These are phyloP conservation scores for Candida patagonica DNA, from an alignment of 805 yeast genomes.

Conservation along the genomic window DNA sequence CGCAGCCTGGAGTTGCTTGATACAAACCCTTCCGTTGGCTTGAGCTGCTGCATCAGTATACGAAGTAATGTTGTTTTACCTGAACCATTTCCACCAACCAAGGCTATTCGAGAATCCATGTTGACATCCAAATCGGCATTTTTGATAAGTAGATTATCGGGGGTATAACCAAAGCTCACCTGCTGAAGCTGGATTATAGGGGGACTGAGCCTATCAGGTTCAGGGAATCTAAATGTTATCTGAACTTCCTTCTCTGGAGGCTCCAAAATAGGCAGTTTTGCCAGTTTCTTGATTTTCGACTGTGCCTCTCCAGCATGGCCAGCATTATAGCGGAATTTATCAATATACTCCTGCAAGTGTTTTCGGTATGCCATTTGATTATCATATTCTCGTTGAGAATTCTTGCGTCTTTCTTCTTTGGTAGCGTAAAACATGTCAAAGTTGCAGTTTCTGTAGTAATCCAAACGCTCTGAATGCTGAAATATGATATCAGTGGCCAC, in stretches of 20 bases:
- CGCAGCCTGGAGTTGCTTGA: constrained; percentile 77
- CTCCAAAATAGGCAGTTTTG: constrained; percentile 84
- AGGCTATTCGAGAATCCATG: constrained; percentile 88
- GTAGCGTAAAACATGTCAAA: constrained; percentile 90
- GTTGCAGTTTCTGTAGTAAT: constrained; percentile 83
- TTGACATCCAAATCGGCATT: constrained; percentile 85
- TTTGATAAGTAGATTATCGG: constrained; percentile 52
- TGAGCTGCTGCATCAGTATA: constrained; percentile 66
- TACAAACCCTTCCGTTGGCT: constrained; percentile 71
- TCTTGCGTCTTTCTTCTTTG: constrained; percentile 90
- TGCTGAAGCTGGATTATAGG: constrained; percentile 84
- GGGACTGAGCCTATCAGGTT: constrained; percentile 86
- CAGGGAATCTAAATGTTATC: constrained; percentile 85
- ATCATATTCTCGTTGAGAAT: constrained; percentile 89
- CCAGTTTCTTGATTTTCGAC: constrained; percentile 93
- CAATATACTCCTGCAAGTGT: constrained; percentile 90
- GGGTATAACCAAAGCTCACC: constrained; percentile 77
- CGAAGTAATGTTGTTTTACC: constrained; percentile 96
- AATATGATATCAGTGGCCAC: constrained; percentile 97
- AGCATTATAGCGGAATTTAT: constrained; percentile 94
- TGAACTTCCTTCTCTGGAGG: constrained; percentile 89
- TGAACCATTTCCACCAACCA: constrained; percentile 98
- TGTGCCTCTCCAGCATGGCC: constrained; percentile 97
- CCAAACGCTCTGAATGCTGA: constrained; percentile 95
- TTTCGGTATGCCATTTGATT: constrained; percentile 93